Percentiles rank a stretch among this genome's conserved stretches.
Conservation (phyloP, 1,284 basidiomycete species). For the Cystobasidiaceae sp. region DNA sequence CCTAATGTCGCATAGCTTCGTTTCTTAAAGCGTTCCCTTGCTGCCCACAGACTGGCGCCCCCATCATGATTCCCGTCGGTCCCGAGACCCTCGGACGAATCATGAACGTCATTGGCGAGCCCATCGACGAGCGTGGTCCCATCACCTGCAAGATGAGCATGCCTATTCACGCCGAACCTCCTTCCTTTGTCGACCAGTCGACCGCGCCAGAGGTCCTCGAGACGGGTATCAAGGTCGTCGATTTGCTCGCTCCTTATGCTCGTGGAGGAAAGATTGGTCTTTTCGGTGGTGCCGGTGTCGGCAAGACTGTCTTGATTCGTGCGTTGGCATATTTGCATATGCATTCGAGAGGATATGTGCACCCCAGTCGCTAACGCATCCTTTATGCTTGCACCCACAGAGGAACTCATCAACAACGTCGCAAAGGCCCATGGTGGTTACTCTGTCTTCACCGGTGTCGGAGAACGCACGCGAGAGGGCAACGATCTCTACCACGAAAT, state of each 20-base stretch:
- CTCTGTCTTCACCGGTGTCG: slow-evolving; percentile 99
- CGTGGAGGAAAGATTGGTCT: slow-evolving; percentile 99
- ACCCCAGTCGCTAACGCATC: background rate
- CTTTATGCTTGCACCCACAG: slow-evolving; percentile 42
- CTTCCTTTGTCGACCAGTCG: slow-evolving; percentile 94
- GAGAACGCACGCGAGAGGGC: slow-evolving; percentile 99
- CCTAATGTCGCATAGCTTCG: background rate
- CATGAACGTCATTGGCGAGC: slow-evolving; percentile 99
- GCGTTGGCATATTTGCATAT: background rate
- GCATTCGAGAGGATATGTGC: background rate
- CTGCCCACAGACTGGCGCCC: slow-evolving; percentile 66
- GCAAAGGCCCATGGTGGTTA: slow-evolving; percentile 99
- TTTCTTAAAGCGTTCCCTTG: background rate
- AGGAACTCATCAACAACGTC: slow-evolving; percentile 99
- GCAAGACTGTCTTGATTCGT: slow-evolving; percentile 94
- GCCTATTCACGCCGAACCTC: slow-evolving; percentile 91
- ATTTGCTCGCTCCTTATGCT: slow-evolving; percentile 96
- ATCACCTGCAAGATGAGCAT: slow-evolving; percentile 85
- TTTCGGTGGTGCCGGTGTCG: slow-evolving; percentile 99
- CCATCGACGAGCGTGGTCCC: slow-evolving; percentile 97
- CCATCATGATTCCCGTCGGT: slow-evolving; percentile 95
- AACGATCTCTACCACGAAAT: slow-evolving; percentile 99
- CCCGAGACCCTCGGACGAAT: slow-evolving; percentile 90
- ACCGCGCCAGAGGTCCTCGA: slow-evolving; percentile 96
- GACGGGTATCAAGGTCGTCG: slow-evolving; percentile 99